Conservation (phyloP, 129 eudicot species). For the Heracleum sosnowskyi region DNA sequence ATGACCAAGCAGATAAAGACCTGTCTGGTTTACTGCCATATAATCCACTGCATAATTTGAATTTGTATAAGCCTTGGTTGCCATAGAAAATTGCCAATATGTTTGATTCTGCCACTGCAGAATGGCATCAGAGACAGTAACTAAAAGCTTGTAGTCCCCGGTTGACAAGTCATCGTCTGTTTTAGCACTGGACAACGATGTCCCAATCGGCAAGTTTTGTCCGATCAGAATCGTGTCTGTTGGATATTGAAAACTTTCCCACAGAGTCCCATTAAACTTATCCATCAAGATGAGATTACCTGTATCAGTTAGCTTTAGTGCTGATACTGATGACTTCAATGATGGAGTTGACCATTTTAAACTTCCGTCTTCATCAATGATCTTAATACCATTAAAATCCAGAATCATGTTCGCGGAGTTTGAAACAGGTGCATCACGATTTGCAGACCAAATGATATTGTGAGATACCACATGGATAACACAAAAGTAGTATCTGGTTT, state of each 20-base stretch:
- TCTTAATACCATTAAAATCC: slow-evolving; percentile 31
- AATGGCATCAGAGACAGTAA: slow-evolving; percentile 41
- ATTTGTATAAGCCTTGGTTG: slow-evolving; percentile 24
- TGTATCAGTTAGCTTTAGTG: slow-evolving; percentile 39
- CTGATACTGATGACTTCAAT: slow-evolving; percentile 22
- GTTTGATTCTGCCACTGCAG: slow-evolving; percentile 40
- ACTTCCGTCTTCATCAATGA: slow-evolving; percentile 29
- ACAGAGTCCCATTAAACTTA: slow-evolving; percentile 30
- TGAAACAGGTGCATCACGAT: slow-evolving; percentile 53
- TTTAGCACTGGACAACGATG: slow-evolving; percentile 19
- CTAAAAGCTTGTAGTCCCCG: slow-evolving; percentile 33
- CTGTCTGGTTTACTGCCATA: slow-evolving; percentile 50
- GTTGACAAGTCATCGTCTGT: slow-evolving; percentile 27
- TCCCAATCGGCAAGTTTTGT: slow-evolving; percentile 39
- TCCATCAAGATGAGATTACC: slow-evolving; percentile 59
- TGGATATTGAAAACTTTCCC: slow-evolving; percentile 65
- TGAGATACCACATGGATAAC: slow-evolving; percentile 45
- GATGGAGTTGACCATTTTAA: slow-evolving; percentile 58
- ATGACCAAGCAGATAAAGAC: slow-evolving; percentile 37
- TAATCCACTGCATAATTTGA: slow-evolving; percentile 41
- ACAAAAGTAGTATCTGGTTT: slow-evolving; percentile 45
- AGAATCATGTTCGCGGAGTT: slow-evolving; percentile 35
- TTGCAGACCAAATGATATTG: slow-evolving; percentile 62
- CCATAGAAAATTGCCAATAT: slow-evolving; percentile 66
- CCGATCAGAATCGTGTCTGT: slow-evolving; percentile 66